Evolutionary conservation across 2,329 filamentous ascomycete species (phyloP).

Genomic region (Chaetothyriales sp.): DNA sequence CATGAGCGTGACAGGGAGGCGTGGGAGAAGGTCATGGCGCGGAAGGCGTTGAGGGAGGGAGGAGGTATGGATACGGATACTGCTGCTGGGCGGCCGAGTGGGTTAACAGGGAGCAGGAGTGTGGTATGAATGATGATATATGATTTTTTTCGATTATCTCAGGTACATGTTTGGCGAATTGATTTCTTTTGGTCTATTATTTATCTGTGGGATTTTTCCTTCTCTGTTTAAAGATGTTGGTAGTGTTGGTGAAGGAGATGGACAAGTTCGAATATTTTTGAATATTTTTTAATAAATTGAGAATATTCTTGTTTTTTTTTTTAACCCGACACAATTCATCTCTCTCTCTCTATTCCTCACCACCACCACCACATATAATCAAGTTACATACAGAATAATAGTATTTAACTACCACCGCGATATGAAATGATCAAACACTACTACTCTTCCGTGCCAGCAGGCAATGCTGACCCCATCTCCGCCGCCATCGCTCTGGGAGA

Average conservation of each 20-base stretch:
- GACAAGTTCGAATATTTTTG: too few species aligned
- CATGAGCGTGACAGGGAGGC: constrained; percentile 50
- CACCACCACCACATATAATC: too few species aligned
- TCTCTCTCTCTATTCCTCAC: too few species aligned
- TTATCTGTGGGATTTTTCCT: too few species aligned
- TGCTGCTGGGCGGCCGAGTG: constrained; percentile 13
- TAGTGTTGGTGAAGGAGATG: constrained; percentile 17
- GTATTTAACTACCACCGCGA: not conserved
- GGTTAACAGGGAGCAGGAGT: constrained; percentile 3
- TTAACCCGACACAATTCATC: too few species aligned
- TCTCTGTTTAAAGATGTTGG: constrained; percentile 36
- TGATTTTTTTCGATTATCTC: too few species aligned
- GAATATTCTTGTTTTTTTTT: not conserved
- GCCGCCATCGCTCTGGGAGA: constrained; percentile 52
- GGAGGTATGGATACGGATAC: too few species aligned
- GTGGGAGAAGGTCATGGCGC: constrained; percentile 24
- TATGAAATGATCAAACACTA: constrained; percentile 39
- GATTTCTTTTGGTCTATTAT: too few species aligned
- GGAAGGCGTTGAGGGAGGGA: constrained; percentile 19
- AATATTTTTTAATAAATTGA: too few species aligned
- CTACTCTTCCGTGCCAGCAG: constrained; percentile 47
- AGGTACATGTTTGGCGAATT: constrained; percentile 39
- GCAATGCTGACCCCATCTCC: constrained; percentile 82
- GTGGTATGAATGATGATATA: not conserved
- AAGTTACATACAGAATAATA: too few species aligned